These are phyloP conservation scores for Hanseniaspora valbyensis DNA, from an alignment of 805 yeast species.

Conservation along the genomic window DNA sequence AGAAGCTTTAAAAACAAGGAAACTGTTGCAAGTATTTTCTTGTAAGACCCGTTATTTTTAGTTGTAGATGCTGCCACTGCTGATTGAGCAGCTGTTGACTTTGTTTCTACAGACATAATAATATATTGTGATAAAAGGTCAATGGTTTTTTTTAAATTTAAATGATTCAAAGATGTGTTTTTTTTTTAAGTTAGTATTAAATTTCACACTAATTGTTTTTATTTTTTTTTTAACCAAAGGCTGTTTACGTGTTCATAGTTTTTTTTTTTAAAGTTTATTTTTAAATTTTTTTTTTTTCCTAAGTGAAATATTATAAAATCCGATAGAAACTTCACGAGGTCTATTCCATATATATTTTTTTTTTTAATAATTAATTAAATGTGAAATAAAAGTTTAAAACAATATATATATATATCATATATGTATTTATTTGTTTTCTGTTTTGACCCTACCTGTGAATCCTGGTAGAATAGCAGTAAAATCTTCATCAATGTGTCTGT, in stretches of 20 bases:
- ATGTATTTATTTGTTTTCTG: background rate
- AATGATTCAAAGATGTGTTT: background rate
- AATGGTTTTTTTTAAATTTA: background rate
- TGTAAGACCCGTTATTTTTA: background rate
- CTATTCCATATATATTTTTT: too few relatives aligned
- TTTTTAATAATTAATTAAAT: too few relatives aligned
- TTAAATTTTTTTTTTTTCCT: too few relatives aligned
- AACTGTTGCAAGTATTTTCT: slow-evolving; percentile 3
- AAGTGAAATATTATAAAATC: too few relatives aligned
- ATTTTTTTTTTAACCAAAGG: background rate
- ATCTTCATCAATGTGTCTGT: slow-evolving; percentile 27
- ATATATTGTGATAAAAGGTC: background rate
- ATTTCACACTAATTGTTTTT: background rate
- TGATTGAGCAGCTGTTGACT: background rate
- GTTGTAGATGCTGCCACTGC: background rate
- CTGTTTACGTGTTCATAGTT: background rate
- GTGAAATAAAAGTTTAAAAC: too few relatives aligned
- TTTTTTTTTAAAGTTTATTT: too few relatives aligned
- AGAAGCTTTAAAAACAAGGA: slow-evolving; percentile 39
- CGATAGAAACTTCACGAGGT: too few relatives aligned
- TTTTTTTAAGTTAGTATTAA: too few relatives aligned
- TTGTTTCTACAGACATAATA: background rate
- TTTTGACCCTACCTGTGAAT: slow-evolving; percentile 21
- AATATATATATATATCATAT: background rate
- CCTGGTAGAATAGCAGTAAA: slow-evolving; percentile 26